These are phyloP conservation scores for Trichophyton mentagrophytes DNA, from an alignment of 2,329 filamentous ascomycete genomes.

Conservation along the genomic window DNA sequence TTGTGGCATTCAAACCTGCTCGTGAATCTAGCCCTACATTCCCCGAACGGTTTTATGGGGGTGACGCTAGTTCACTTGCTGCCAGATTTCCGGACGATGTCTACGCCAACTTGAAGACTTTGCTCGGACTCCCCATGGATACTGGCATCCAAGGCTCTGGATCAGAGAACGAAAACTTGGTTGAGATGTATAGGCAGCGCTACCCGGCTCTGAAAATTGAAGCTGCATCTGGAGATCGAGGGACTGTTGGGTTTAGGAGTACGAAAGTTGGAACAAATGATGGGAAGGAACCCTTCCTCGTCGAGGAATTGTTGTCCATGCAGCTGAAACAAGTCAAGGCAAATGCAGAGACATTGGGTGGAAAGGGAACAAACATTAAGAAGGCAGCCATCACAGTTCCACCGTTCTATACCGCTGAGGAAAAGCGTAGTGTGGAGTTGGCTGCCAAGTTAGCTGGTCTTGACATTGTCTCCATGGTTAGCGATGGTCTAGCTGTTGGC, in stretches of 20 bases:
- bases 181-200: conserved; percentile 57
- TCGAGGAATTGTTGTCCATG: conserved; percentile 94
- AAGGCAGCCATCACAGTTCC: conserved; percentile 84
- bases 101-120: conserved; percentile 82
- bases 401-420: conserved; percentile 76
- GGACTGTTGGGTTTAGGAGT: conserved; percentile 73
- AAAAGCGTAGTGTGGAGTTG: conserved; percentile 72
- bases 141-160: conserved; percentile 32
- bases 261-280: conserved; percentile 52
- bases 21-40: conserved; percentile 53
- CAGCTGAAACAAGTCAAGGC: conserved; percentile 80
- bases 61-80: conserved; percentile 75
- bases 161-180: conserved; percentile 35
- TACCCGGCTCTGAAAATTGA: conserved; percentile 68
- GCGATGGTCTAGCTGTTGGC: conserved; percentile 82
- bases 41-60: conserved; percentile 84
- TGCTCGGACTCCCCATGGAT: conserved; percentile 59
- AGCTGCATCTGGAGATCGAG: conserved; percentile 38
- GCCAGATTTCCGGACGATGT: conserved; percentile 85
- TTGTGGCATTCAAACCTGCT: conserved; percentile 86
- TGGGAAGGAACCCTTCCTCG: conserved; percentile 50
- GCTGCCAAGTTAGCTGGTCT: conserved; percentile 81
- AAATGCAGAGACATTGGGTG: conserved; percentile 76
- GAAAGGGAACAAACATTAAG: conserved; percentile 57
- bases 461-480: conserved; percentile 71